Evolutionary conservation across 2,329 filamentous ascomycete species (phyloP).

Genomic region (Metarhizium rileyi): DNA sequence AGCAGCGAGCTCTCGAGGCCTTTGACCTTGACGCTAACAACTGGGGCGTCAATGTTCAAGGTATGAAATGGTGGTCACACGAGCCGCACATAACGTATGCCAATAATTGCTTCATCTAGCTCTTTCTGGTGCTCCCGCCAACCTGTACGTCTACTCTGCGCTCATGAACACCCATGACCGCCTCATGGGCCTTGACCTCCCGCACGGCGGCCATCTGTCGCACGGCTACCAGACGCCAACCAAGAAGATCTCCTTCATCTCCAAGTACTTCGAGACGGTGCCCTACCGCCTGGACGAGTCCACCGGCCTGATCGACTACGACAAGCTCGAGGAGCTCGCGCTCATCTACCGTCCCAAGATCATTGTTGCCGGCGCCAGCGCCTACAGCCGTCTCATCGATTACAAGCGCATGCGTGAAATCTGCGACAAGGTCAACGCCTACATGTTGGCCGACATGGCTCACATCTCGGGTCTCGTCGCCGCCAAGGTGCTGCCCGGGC

Average conservation of each 20-base stretch:
- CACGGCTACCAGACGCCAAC: constrained; percentile 95
- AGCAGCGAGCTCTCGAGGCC: constrained; percentile 78
- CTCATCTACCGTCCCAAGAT: constrained; percentile 89
- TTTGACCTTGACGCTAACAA: constrained; percentile 75
- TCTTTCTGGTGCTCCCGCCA: constrained; percentile 64
- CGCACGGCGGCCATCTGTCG: constrained; percentile 89
- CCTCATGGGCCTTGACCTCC: constrained; percentile 93
- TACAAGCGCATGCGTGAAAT: constrained; percentile 88
- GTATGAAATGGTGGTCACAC: constrained; percentile 35
- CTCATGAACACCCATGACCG: constrained; percentile 87
- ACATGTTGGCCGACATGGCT: constrained; percentile 92
- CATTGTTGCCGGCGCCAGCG: constrained; percentile 87
- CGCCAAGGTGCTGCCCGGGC: constrained; percentile 80
- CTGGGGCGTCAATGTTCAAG: constrained; percentile 96
- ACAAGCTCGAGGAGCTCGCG: constrained; percentile 78
- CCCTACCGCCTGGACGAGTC: constrained; percentile 86
- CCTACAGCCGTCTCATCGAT: constrained; percentile 93
- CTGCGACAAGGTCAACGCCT: constrained; percentile 82
- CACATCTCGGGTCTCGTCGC: constrained; percentile 94
- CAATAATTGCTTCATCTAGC: constrained; percentile 35
- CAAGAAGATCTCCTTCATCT: constrained; percentile 94
- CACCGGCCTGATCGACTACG: constrained; percentile 92
- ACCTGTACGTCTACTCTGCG: constrained; percentile 91
- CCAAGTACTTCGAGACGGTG: constrained; percentile 97
- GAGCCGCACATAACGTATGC: neutral